Conservation (phyloP, 768 basidiomycete species). For the Suillus discolor region DNA sequence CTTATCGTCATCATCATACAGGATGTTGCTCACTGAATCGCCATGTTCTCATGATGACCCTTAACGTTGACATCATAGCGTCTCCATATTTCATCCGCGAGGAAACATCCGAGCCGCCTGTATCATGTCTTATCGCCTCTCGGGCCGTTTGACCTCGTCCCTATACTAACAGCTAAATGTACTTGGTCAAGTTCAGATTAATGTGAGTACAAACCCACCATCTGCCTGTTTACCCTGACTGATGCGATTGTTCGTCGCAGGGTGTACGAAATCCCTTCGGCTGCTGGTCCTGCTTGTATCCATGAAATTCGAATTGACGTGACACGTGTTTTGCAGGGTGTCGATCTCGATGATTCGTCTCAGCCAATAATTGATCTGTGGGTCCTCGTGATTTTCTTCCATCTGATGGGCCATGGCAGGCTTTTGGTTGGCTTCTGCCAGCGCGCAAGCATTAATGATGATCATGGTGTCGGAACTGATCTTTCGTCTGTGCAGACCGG, state of each 20-base stretch:
- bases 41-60: slow-evolving; percentile 1
- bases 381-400: no score
- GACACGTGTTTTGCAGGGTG: neutral
- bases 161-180: neutral
- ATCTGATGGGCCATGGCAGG: no score
- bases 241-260: neutral
- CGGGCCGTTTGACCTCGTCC: neutral
- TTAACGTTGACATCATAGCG: neutral
- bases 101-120: neutral
- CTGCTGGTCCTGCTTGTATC: neutral
- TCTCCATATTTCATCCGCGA: neutral
- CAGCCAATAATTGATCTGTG: no score
- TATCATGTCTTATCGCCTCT: neutral
- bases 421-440: no score
- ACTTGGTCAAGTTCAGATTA: neutral
- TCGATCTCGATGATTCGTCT: neutral
- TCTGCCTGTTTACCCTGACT: neutral
- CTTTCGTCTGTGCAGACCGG: no score
- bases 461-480: no score
- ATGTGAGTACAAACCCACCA: neutral
- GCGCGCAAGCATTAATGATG: no score
- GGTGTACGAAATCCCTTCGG: neutral
- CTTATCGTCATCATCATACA: neutral
- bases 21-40: neutral
- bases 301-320: neutral